A percentile compares a stretch with the other conserved stretches of the same genome.
These are phyloP conservation scores for Linnemannia hyalina DNA, from an alignment of 192 early-diverging fungal species.

Conservation along the genomic window DNA sequence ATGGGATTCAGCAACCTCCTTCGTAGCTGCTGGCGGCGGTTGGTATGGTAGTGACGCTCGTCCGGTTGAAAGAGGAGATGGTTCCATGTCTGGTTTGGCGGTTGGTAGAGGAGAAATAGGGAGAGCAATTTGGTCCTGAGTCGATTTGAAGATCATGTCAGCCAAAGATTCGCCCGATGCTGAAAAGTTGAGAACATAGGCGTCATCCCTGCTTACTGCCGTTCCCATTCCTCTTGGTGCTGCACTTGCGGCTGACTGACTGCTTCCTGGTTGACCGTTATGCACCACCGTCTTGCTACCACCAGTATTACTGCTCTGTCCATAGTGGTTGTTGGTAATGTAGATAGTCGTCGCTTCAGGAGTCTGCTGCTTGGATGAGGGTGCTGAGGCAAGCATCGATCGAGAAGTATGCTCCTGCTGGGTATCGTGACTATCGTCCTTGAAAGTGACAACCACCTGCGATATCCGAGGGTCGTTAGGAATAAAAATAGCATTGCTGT, in stretches of 20 bases:
- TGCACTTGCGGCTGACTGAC: neutral
- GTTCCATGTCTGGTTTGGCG: neutral
- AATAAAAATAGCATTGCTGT: slow-evolving; percentile 19
- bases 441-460: slow-evolving; percentile 40
- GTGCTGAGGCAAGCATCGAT: neutral
- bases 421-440: neutral
- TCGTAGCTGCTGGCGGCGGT: neutral
- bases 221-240: neutral
- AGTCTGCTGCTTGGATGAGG: neutral
- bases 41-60: neutral
- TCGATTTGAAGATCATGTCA: slow-evolving; percentile 36
- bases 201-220: neutral
- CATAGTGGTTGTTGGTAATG: slow-evolving; percentile 28
- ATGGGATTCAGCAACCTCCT: neutral
- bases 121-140: neutral
- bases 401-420: neutral
- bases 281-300: neutral
- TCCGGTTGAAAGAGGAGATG: neutral
- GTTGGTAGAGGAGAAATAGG: neutral
- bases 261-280: neutral
- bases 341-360: slow-evolving; percentile 30
- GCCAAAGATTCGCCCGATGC: slow-evolving; percentile 32
- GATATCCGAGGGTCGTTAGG: slow-evolving; percentile 29
- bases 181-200: slow-evolving; percentile 18
- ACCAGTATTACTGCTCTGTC: neutral